A percentile compares a stretch with the other conserved stretches of the same genome.
phyloP scores from a whole-genome alignment of 805 yeast species.

The Lipomyces sp. region DNA sequence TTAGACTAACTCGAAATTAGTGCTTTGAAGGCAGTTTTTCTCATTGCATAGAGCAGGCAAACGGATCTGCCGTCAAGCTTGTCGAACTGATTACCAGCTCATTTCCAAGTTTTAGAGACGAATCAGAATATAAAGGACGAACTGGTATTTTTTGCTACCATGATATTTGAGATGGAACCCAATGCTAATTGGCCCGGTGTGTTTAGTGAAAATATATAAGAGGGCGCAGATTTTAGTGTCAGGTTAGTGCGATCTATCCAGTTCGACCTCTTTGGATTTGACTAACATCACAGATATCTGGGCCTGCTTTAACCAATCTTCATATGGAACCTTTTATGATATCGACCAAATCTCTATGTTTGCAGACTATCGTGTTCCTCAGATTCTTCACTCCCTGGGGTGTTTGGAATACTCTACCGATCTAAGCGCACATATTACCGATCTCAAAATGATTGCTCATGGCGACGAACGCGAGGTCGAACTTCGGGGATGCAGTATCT shows the following conservation, averaged over 20 bases:
- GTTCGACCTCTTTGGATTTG: background rate
- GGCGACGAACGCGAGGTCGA: conserved; percentile 42
- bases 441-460: conserved; percentile 29
- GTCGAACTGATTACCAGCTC: conserved; percentile 34
- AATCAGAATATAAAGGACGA: conserved; percentile 33
- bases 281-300: conserved; percentile 39
- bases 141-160: conserved; percentile 2
- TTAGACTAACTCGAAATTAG: background rate
- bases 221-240: conserved; percentile 45
- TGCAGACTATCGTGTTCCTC: conserved; percentile 49
- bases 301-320: conserved; percentile 43
- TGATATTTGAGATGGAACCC: background rate
- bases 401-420: conserved; percentile 38
- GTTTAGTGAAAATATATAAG: conserved; percentile 38
- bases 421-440: conserved; percentile 31
- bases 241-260: conserved; percentile 2
- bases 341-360: conserved; percentile 45
- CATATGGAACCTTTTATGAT: conserved; percentile 41
- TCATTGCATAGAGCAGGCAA: conserved; percentile 32
- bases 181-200: background rate
- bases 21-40: conserved; percentile 30
- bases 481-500: conserved; percentile 44
- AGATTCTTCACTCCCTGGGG: conserved; percentile 41
- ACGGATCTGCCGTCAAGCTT: conserved; percentile 37
- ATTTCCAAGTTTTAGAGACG: conserved; percentile 40